Base-by-base conservation (phyloP, 2,329 filamentous ascomycete genomes). In the Cucurbitaria berberidis region DNA sequence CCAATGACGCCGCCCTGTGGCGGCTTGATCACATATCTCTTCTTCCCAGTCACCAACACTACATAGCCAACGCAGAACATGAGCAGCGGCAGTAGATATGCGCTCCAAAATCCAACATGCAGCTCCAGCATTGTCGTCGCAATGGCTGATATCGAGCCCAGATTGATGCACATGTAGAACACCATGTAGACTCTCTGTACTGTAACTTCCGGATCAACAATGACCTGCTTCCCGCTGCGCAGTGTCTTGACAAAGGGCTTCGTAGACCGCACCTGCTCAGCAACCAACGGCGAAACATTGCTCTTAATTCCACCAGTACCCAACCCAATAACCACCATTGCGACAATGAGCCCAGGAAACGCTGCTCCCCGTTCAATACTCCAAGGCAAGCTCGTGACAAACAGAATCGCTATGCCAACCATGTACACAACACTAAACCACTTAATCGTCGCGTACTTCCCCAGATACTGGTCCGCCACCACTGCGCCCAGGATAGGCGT, bases 301-400 rank as follows among this genome's bases (percentile, higher is more conserved):
- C 87, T 84, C 79, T 93, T 93, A 83, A 93, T 91, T 66, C 90
- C 88, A 57, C 89, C 89, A 1, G 89, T 90, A 38, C 89, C 89
- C 26, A 90, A 73, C n/a, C 88, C 88, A 68, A 91, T 84, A 67
- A 91, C 82, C 39, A 89, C 74, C 60, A 89, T 80, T 21, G 85
- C 84, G 26, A 86, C 75, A 2, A 87, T 73, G 64, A 91, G 89
- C 45, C 84, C 86, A 1, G 79, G 87, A 40, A 90, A 83, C 0
- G 87, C 79, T 11, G 80, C 78, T 15, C 86, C 81, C 30, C 84
- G 76, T 39, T 83, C 76, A 41, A 91, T 86, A 42, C 89, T 84
- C 3, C 70, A 66, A 0, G 89, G 89, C 1, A 89, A 76, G 15
- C 88, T 83, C 2, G 88, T 85, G 26, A 86, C 76, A 55, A 89